Base-by-base conservation (phyloP, 768 basidiomycete species). In the Lentinula detonsa region DNA sequence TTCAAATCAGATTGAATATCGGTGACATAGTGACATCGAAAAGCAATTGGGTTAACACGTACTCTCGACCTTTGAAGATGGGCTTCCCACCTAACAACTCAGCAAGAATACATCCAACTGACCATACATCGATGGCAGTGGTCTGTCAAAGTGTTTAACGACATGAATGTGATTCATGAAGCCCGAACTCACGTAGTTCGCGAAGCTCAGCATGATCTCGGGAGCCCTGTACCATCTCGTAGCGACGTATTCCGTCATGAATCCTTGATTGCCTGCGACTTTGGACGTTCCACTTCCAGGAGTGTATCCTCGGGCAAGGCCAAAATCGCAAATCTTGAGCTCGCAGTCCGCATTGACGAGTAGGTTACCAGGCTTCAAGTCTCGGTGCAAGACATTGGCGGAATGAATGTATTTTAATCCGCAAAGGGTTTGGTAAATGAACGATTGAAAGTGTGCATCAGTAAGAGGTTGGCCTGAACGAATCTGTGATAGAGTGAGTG, bases 241-340 rank as follows among this genome's bases (percentile, higher is more conserved):
- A n/a, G 96, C 96, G 35, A 98, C 91, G 72, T 96, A 98, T 76
- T 98, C 97, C 0, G 97, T 98, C 96, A 98, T 98, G 76, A 98
- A 98, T 0, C 96, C 96, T 68, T 89, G 90, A 68, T 91, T 90
- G 40, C 88, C 87, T 21, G 88, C 85, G 0, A 86, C 81, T 65
- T 81, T 85, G 57, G 85, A 87, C 39, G 83, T 85, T 37, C 90
- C 88, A 50, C 87, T 83, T 18, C 89, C 91, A 4, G 93, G 93
- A 21, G 89, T 93, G 73, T 95, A 96, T 2, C 95, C 95, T 70
- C 95, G 80, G 3, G 97, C 96, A 42, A 99, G 85, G 49, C 97
- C 97, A 72, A 99, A 99, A 74, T 99, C 96, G 70, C 97, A 99
- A 66, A 99, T 98, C 79, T 97, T 95, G 70, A 96, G 85, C 71